These are phyloP conservation scores for Calonectria pseudoreteaudii DNA, from an alignment of 2,329 filamentous ascomycete genomes.

Conservation along the genomic window DNA sequence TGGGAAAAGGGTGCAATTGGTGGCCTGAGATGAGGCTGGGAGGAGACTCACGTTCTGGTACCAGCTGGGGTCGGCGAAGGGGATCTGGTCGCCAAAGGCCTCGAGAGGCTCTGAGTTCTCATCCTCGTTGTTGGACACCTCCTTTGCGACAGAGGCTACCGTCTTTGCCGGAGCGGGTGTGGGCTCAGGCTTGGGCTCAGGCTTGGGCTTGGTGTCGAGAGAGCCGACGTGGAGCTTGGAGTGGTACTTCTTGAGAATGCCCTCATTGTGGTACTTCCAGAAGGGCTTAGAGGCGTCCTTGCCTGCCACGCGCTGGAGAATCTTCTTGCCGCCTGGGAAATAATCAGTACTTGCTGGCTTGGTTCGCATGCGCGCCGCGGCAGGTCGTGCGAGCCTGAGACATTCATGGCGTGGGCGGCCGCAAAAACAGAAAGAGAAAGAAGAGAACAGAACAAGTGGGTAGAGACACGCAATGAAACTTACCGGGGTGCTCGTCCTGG, in stretches of 20 bases:
- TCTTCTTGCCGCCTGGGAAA: constrained; percentile 70
- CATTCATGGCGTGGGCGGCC: not conserved
- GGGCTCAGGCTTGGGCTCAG: constrained; percentile 58
- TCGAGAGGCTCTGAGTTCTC: constrained; percentile 79
- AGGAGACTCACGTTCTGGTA: constrained; percentile 82
- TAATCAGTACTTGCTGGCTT: constrained; percentile 26
- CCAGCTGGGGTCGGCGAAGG: constrained; percentile 93
- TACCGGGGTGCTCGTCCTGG: constrained; percentile 86
- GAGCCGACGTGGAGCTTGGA: constrained; percentile 84
- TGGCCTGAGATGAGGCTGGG: not conserved
- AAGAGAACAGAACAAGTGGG: not conserved
- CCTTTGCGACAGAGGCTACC: constrained; percentile 56
- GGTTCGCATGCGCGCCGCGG: not conserved
- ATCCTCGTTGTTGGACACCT: constrained; percentile 51
- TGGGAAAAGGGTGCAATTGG: not conserved
- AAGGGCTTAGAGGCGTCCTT: constrained; percentile 77
- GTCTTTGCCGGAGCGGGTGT: constrained; percentile 43
- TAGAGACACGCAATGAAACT: constrained; percentile 41
- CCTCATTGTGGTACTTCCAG: constrained; percentile 85
- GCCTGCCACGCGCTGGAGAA: constrained; percentile 71
- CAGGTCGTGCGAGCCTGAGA: not conserved
- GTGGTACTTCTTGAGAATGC: constrained; percentile 89
- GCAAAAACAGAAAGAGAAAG: not conserved
- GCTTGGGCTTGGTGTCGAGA: constrained; percentile 85
- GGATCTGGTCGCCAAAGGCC: constrained; percentile 86